Evolutionary conservation across 2,329 filamentous ascomycete species (phyloP), one percentile per base, ranked within the genome.

Genomic region (Arthrinium phaeospermum): DNA sequence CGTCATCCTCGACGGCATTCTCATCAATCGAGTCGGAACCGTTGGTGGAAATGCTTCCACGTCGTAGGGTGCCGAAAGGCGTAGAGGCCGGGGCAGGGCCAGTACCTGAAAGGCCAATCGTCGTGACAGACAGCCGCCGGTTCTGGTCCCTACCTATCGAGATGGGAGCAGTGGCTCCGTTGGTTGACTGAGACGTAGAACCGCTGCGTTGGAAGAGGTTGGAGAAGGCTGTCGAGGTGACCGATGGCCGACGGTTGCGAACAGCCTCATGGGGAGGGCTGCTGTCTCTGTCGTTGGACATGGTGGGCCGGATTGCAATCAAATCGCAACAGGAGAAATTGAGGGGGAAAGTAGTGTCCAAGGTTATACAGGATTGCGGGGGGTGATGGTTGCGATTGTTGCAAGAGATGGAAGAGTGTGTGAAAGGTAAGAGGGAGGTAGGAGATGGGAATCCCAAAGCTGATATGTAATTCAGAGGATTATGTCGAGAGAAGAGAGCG

Each of bases 121-220:
- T 94, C 67, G 90, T 91, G 78, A 95, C 89, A 64, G 93, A 95
- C 75, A 95, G 88, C 67, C 93, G 90, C 73, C 93, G 91, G 72
- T 91, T 90, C 74, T 89, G 88, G 75, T 81, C 80, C 73, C 79
- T 77, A 46, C 75, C 78, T 22, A 71, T 75, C 16, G 78, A 75
- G 45, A 74, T 76, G 3, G 78, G 77, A 73, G 78, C 77, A 27
- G 76, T 75, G 69, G 67, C 64, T 51, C 75, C 75, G 8, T 73
- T 74, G 73, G 71, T 83, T 75, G 83, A 79, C 72, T 85, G 80
- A 72, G 85, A 84, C 71, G 86, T 83, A 3, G 88, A 89, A 76
- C 87, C 87, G 77, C 85, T 87, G 75, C 90, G 85, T 74, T 87
- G 84, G 80, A 91, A 92, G 73, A 92, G 85, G 78, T 84, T 89